These are phyloP conservation scores for Colletotrichum endophyticum DNA, from an alignment of 2,329 filamentous ascomycete species.

Conservation along the genomic window DNA sequence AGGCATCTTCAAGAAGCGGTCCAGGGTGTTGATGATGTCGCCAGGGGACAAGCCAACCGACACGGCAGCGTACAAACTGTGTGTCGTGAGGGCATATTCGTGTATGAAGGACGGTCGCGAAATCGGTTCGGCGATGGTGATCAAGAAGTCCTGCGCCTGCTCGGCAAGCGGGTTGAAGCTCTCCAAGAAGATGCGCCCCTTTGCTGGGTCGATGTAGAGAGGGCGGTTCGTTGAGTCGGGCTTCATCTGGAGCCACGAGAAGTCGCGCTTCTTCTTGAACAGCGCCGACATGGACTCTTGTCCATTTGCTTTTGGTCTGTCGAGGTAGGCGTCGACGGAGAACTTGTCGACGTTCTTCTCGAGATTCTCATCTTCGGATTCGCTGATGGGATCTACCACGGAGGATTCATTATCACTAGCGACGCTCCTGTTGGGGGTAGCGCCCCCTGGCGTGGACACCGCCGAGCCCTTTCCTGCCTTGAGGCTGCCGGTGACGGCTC, in stretches of 20 bases:
- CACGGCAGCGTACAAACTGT: constrained; percentile 94
- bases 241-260: constrained; percentile 83
- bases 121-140: constrained; percentile 92
- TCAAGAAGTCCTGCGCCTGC: constrained; percentile 91
- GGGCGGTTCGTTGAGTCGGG: constrained; percentile 88
- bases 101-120: constrained; percentile 91
- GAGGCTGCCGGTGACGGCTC: constrained; percentile 48
- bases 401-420: constrained; percentile 57
- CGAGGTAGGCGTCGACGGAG: constrained; percentile 54
- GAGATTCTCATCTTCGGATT: constrained; percentile 57
- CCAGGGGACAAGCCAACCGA: constrained; percentile 89
- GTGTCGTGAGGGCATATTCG: constrained; percentile 89
- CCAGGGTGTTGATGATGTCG: constrained; percentile 89
- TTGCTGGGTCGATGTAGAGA: constrained; percentile 89
- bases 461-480: constrained; percentile 64
- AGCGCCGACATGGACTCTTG: constrained; percentile 26
- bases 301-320: constrained; percentile 13
- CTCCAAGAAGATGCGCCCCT: constrained; percentile 88
- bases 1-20: constrained; percentile 87
- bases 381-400: constrained; percentile 25
- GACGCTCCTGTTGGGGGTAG: constrained; percentile 61
- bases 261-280: constrained; percentile 62
- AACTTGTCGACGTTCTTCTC: constrained; percentile 66
- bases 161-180: constrained; percentile 89
- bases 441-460: constrained; percentile 65